Conservation (phyloP, 169 alveolate species). For the Plasmodium sp. region DNA sequence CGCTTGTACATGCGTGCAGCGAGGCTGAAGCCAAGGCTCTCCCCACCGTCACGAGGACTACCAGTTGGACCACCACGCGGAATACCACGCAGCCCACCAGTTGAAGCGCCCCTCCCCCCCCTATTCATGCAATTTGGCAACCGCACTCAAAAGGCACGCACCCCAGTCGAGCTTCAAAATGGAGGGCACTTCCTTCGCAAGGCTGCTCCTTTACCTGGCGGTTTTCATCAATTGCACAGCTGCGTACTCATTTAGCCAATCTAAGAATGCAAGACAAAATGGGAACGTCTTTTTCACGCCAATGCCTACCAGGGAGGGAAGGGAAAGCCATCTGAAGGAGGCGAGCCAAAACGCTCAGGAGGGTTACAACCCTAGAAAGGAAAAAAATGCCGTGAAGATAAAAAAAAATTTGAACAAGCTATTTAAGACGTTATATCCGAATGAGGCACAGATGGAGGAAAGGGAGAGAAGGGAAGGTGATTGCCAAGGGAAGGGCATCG, state of each 20-base stretch:
- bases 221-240: not conserved
- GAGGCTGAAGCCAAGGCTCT: not conserved
- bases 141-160: not conserved
- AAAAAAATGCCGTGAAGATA: constrained; percentile 10
- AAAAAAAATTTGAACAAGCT: constrained; percentile 27
- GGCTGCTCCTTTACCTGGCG: not conserved
- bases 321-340: not conserved
- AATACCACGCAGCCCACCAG: not conserved
- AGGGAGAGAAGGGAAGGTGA: not conserved
- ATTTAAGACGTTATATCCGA: constrained; percentile 27
- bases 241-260: not conserved
- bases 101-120: not conserved
- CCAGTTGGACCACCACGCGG: no score
- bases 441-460: constrained; percentile 1
- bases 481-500: not conserved
- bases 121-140: not conserved
- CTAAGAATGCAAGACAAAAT: not conserved
- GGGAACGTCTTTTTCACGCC: not conserved
- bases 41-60: not conserved
- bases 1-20: not conserved
- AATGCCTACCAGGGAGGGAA: not conserved
- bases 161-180: not conserved
- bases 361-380: not conserved
- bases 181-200: not conserved
- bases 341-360: not conserved